phyloP scores from a whole-genome alignment of 305 asterid species.

The Withania somnifera region DNA sequence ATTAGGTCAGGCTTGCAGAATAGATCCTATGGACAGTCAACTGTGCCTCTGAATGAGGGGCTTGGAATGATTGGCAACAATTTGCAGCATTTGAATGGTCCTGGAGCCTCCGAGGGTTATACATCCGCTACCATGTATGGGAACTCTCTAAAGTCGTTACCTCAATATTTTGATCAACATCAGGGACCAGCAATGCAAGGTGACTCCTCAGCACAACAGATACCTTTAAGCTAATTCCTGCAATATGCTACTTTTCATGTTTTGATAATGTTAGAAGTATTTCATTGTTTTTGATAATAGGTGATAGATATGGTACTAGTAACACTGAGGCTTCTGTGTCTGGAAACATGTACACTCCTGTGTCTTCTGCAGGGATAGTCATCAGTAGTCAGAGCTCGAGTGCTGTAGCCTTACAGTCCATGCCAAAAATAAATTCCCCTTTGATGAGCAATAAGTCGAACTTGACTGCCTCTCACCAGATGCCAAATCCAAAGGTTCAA shows the following conservation, averaged over 20 bases:
- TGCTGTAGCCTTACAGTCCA: constrained; percentile 41
- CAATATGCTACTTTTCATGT: background rate
- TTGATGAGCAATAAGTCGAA: constrained; percentile 37
- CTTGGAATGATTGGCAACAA: constrained; percentile 60
- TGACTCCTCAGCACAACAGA: constrained; percentile 13
- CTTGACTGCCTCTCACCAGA: constrained; percentile 42
- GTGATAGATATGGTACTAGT: constrained; percentile 57
- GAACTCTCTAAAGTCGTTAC: constrained; percentile 45
- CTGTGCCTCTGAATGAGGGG: constrained; percentile 58
- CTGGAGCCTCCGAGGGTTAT: constrained; percentile 53
- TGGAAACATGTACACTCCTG: constrained; percentile 51
- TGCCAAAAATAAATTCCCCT: constrained; percentile 39
- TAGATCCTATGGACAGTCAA: constrained; percentile 61
- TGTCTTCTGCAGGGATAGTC: constrained; percentile 40
- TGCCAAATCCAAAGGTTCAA: constrained; percentile 32
- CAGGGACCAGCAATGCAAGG: constrained; percentile 54
- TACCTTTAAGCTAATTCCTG: background rate
- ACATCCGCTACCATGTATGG: constrained; percentile 40
- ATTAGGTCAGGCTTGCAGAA: constrained; percentile 71
- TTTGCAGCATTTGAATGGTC: constrained; percentile 42
- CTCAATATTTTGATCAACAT: constrained; percentile 55
- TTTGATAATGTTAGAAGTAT: background rate
- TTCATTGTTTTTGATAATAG: constrained; percentile 26
- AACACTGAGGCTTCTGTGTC: constrained; percentile 52
- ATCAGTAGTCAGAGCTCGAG: constrained; percentile 42